Base-by-base conservation (phyloP, 1,284 basidiomycete genomes). In the Spongispora temasekensis region DNA sequence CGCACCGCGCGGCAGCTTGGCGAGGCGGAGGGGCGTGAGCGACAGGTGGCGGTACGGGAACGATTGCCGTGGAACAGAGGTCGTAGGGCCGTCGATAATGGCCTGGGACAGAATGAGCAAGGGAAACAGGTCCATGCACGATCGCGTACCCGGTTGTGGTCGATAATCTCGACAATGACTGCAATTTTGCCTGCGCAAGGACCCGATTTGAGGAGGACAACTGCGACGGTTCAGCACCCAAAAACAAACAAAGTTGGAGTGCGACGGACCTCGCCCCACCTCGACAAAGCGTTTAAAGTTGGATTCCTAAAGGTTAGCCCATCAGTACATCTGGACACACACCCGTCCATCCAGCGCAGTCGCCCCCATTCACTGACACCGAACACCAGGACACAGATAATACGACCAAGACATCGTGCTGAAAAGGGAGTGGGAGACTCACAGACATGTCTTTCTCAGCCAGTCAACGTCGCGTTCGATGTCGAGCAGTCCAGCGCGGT, bases 221-320 rank as follows among this genome's bases (percentile, higher is more conserved):
- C 96, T 91, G 64, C 6, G 3, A 30, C 1, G 31, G 50, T 13
- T 67, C 57, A 55, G 59, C 19, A 30, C 21, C 2, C 21, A 28
- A 23, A 6, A 5, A 13, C 1, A 13, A n/a, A 17, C 3, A 2
- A 42, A 10, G 8, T 2, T n/a, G 3, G 13, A 37, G 31, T 15
- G 37, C 13, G 17, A 78, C 85, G 58, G 67, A 91, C 89, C 87
- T 73, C 97, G 94, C 78, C 96, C 97, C 76, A 98, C 94, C 88
- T 98, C 93, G 77, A 98, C 96, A 82, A 96, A 98, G 67, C 95
- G 94, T 82, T 91, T 91, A 86, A 98, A 98, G 78, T 89, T 94
- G 73, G 93, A 94, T 72, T 90, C 81, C 79, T 83, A 61, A n/a
- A 6, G 1, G 40, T 32, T 37, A 21, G 21, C n/a, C n/a, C n/a